Evolutionary conservation across 495 filamentous ascomycete species (phyloP).

Genomic region (Tuber melanosporum): DNA sequence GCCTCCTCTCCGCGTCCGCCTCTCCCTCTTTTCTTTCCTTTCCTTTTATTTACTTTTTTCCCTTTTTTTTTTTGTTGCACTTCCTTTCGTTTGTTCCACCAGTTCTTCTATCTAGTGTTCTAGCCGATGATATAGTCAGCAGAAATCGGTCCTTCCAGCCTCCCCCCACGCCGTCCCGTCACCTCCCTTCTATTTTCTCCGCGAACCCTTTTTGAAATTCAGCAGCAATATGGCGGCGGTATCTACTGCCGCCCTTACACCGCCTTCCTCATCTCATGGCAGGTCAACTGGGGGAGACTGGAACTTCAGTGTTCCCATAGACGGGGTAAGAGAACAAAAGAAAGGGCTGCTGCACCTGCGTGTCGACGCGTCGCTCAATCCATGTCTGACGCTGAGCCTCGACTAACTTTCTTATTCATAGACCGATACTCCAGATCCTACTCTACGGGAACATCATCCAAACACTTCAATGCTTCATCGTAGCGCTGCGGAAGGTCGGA

Average conservation of each 20-base stretch:
- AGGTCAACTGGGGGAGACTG: conserved; percentile 38
- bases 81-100: background rate
- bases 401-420: conserved; percentile 28
- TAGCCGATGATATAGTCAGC: background rate
- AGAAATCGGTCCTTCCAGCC: background rate
- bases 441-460: conserved; percentile 28
- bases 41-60: background rate
- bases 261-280: conserved; percentile 40
- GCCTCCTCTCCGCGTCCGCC: background rate
- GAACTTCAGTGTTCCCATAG: conserved; percentile 42
- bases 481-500: conserved; percentile 23
- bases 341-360: conserved; percentile 12
- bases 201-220: conserved; percentile 11
- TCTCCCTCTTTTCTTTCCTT: background rate
- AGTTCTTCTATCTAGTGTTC: background rate
- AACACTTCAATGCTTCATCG: conserved; percentile 36
- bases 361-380: conserved; percentile 25
- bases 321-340: conserved; percentile 25
- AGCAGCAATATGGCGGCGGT: conserved; percentile 36
- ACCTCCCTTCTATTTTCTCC: background rate
- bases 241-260: conserved; percentile 38
- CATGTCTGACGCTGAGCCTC: conserved; percentile 28
- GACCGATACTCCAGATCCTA: conserved; percentile 36
- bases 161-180: background rate
- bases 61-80: background rate